Percentiles rank a stretch among this genome's conserved stretches.
Conservation (phyloP, 2,329 filamentous ascomycete genomes). For the Talaromyces amestolkiae region DNA sequence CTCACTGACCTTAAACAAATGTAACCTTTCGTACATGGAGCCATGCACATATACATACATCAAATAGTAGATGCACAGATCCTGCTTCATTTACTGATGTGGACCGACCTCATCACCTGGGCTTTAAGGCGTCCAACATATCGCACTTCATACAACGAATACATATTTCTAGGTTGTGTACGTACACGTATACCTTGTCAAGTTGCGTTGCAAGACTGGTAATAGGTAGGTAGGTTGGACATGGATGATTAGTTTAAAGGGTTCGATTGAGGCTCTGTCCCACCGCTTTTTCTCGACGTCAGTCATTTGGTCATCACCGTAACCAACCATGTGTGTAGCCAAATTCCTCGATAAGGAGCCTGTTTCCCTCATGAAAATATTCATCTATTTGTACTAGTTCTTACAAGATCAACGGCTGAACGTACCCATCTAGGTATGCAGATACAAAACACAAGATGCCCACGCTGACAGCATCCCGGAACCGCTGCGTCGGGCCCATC, state of each 20-base stretch:
- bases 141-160: not conserved
- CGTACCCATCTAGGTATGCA: not conserved
- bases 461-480: conserved; percentile 1
- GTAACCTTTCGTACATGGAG: not conserved
- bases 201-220: not conserved
- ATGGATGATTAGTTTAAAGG: not conserved
- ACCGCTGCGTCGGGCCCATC: conserved; percentile 1
- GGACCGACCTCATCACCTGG: not conserved
- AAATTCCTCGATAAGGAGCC: not conserved
- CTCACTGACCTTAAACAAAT: not conserved
- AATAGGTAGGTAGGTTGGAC: not conserved
- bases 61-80: not conserved
- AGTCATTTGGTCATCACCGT: not conserved
- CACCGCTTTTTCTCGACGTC: not conserved
- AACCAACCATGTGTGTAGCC: not conserved
- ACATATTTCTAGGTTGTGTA: not conserved
- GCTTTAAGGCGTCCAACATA: not conserved
- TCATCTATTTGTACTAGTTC: not conserved
- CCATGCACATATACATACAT: not conserved
- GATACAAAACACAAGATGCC: not conserved
- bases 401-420: not conserved
- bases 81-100: conserved; percentile 3
- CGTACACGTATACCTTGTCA: not conserved
- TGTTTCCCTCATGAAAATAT: not conserved
- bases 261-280: not conserved